Percentiles rank a stretch among this genome's conserved stretches.
Conservation (phyloP, 1,284 basidiomycete species). For the Microbotryum violaceum region DNA sequence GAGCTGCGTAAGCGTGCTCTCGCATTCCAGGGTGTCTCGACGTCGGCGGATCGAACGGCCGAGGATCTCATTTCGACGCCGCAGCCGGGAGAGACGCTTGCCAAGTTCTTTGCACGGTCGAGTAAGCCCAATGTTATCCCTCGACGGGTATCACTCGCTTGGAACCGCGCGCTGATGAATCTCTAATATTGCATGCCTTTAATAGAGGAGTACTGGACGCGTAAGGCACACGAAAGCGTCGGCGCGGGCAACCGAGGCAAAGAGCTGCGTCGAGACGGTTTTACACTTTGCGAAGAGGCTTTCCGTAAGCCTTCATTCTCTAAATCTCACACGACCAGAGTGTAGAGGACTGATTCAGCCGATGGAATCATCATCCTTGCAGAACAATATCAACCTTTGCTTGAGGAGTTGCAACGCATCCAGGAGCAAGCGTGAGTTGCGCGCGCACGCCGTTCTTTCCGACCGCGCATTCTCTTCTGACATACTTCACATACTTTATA, state of each 20-base stretch:
- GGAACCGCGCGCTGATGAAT: background rate
- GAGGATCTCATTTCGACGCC: conserved; percentile 77
- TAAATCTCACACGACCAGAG: background rate
- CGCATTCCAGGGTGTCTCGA: conserved; percentile 65
- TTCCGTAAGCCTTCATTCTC: conserved; percentile 49
- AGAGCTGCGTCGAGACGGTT: conserved; percentile 67
- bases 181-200: background rate
- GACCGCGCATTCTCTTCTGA: no score
- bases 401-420: conserved; percentile 76
- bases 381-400: conserved; percentile 66
- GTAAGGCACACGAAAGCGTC: conserved; percentile 53
- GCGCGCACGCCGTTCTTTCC: no score
- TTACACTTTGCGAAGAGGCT: conserved; percentile 59
- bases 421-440: conserved; percentile 56
- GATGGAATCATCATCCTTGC: conserved; percentile 1
- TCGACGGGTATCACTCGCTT: background rate
- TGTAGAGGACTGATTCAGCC: conserved; percentile 18
- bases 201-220: conserved; percentile 70
- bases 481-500: no score
- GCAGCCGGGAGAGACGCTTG: conserved; percentile 76
- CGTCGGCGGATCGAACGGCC: conserved; percentile 49
- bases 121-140: conserved; percentile 44
- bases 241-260: conserved; percentile 66
- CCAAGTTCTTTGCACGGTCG: conserved; percentile 74
- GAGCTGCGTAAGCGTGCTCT: conserved; percentile 57